These are phyloP conservation scores for Cladorrhinum sp. DNA, from an alignment of 2,329 filamentous ascomycete species.

Conservation along the genomic window DNA sequence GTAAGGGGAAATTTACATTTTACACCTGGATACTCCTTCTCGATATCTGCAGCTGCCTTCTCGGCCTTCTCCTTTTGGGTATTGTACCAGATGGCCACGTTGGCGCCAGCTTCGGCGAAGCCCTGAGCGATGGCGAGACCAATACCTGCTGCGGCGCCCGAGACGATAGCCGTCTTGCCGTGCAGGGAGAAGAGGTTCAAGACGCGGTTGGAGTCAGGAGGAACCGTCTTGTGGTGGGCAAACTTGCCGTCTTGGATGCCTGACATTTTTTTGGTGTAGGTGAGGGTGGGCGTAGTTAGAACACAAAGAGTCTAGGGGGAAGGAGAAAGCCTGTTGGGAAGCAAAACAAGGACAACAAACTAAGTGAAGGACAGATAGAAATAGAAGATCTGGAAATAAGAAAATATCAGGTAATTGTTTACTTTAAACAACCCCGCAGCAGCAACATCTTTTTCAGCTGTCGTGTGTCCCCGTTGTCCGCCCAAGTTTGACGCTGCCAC, in stretches of 20 bases:
- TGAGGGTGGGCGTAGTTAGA: too few species aligned
- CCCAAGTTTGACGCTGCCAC: background rate
- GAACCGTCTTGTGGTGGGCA: constrained; percentile 53
- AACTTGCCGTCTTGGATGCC: constrained; percentile 49
- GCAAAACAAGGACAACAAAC: background rate
- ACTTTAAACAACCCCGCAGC: background rate
- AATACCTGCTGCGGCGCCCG: constrained; percentile 65
- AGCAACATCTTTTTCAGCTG: too few species aligned
- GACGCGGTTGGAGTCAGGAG: constrained; percentile 49
- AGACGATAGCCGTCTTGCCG: constrained; percentile 67
- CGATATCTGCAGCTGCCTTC: constrained; percentile 60
- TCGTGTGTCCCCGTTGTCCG: too few species aligned
- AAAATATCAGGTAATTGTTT: background rate
- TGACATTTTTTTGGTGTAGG: constrained; percentile 33
- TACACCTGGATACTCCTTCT: constrained; percentile 59
- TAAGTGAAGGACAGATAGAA: background rate
- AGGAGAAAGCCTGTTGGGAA: background rate
- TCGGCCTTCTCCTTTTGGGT: constrained; percentile 64
- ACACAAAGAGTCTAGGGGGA: background rate
- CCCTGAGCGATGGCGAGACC: constrained; percentile 63
- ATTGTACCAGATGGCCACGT: constrained; percentile 72
- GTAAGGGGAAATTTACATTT: constrained; percentile 52
- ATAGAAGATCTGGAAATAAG: background rate
- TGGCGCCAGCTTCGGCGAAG: constrained; percentile 67
- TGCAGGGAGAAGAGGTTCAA: constrained; percentile 67